phyloP scores from a whole-genome alignment of 2,329 filamentous ascomycete species.

The Pezicula radicicola region DNA sequence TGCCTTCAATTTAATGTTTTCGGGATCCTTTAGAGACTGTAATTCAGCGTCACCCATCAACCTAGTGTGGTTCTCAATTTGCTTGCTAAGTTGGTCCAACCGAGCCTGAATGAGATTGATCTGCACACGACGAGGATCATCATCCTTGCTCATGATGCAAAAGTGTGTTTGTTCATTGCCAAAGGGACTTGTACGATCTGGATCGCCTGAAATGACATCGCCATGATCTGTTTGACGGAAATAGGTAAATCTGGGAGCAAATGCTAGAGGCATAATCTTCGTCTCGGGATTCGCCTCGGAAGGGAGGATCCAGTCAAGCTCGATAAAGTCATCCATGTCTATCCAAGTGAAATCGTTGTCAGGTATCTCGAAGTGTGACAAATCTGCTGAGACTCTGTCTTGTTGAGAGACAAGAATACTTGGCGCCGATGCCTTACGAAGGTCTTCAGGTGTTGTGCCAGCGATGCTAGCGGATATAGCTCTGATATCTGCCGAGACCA shows the following conservation, averaged over 20 bases:
- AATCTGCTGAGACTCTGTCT: conserved; percentile 59
- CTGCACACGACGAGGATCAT: conserved; percentile 87
- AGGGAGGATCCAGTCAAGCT: conserved; percentile 93
- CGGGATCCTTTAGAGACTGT: conserved; percentile 51
- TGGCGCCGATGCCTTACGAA: conserved; percentile 56
- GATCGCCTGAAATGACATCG: conserved; percentile 74
- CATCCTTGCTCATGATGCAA: conserved; percentile 89
- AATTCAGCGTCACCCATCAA: conserved; percentile 75
- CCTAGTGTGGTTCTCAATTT: conserved; percentile 72
- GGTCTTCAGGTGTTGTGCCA: conserved; percentile 73
- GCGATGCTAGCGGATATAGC: conserved; percentile 89
- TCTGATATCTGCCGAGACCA: conserved; percentile 86
- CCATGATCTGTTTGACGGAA: conserved; percentile 95
- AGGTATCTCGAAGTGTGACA: conserved; percentile 91
- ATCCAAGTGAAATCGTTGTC: conserved; percentile 97
- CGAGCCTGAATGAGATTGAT: conserved; percentile 80
- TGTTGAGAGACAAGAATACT: conserved; percentile 49
- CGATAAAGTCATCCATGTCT: conserved; percentile 99
- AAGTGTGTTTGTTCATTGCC: conserved; percentile 91
- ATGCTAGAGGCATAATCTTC: conserved; percentile 89
- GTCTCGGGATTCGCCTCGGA: conserved; percentile 88
- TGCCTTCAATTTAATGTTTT: conserved; percentile 47
- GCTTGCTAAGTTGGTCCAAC: conserved; percentile 72
- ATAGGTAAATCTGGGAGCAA: conserved; percentile 92
- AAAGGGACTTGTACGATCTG: conserved; percentile 81